Evolutionary conservation across 805 yeast genomes (phyloP).

Genomic region (Metschnikowia matae): DNA sequence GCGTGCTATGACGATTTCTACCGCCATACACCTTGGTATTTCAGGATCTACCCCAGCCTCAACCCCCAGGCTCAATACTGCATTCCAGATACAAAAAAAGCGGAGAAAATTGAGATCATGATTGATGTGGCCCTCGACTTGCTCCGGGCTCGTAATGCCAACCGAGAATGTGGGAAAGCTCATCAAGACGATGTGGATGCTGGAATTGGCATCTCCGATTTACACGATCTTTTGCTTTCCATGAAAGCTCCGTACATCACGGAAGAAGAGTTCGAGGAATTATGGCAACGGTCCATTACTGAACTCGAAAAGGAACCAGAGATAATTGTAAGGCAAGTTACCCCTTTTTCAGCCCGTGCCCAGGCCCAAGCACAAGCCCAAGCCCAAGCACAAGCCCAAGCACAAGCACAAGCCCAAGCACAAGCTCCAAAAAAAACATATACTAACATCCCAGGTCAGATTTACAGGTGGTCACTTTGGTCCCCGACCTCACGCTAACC

Average conservation of each 20-base stretch:
- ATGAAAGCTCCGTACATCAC: slow-evolving; percentile 46
- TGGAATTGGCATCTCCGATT: slow-evolving; percentile 47
- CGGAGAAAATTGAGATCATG: slow-evolving; percentile 62
- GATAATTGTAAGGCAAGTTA: slow-evolving; percentile 75
- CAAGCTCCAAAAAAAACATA: background rate
- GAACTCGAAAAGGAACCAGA: slow-evolving; percentile 66
- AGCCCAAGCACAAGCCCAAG: background rate
- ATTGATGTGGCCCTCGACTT: slow-evolving; percentile 62
- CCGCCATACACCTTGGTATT: slow-evolving; percentile 48
- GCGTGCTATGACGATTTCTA: slow-evolving; percentile 70
- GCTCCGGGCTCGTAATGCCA: slow-evolving; percentile 66
- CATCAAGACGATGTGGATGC: slow-evolving; percentile 40
- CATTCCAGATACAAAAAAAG: slow-evolving; percentile 67
- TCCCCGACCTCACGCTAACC: slow-evolving; percentile 31
- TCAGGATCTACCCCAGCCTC: slow-evolving; percentile 57
- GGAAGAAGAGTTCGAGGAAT: slow-evolving; percentile 65
- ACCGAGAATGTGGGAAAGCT: slow-evolving; percentile 52
- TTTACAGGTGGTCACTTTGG: slow-evolving; percentile 16
- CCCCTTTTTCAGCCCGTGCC: slow-evolving; percentile 6
- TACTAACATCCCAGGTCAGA: slow-evolving; percentile 31
- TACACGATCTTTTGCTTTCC: slow-evolving; percentile 48
- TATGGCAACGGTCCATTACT: slow-evolving; percentile 63
- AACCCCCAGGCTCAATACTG: slow-evolving; percentile 51
- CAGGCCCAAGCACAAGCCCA: too few relatives aligned
- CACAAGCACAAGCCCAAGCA: background rate